Evolutionary conservation across 345 rosid genomes (phyloP).

Genomic region (Acer saccharum): DNA sequence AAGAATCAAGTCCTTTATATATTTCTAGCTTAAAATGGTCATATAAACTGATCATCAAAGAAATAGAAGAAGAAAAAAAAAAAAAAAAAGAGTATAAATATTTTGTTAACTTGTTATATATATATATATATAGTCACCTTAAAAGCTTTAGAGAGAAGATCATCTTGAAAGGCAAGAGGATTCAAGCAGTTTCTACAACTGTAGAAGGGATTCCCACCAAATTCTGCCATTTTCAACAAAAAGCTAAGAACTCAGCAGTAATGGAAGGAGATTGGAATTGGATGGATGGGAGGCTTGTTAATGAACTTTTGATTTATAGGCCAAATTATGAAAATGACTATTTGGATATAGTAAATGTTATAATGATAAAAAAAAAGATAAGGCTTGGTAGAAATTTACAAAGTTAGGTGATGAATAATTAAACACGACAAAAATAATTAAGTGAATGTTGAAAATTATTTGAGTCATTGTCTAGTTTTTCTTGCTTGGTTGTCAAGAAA

Average conservation of each 20-base stretch:
- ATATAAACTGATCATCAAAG: background rate
- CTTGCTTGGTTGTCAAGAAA: no score
- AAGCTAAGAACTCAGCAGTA: background rate
- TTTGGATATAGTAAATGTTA: background rate
- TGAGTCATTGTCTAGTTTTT: no score
- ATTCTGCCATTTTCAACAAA: conserved; percentile 14
- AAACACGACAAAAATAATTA: no score
- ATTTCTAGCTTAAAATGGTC: background rate
- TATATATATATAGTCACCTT: conserved; percentile 16
- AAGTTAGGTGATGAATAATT: background rate
- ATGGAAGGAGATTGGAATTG: background rate
- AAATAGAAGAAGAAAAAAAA: no score
- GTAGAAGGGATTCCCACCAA: conserved; percentile 13
- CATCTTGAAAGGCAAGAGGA: conserved; percentile 32
- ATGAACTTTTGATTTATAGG: background rate
- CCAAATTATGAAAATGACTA: background rate
- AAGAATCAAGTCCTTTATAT: no score
- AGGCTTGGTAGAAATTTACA: background rate
- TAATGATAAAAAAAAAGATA: background rate
- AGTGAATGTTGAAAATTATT: no score
- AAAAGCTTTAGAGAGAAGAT: conserved; percentile 30
- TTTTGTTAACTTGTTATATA: no score
- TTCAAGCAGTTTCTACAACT: conserved; percentile 43
- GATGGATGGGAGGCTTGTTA: background rate
- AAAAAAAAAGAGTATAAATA: background rate